Evolutionary conservation across 148 eudicot species (phyloP).

Genomic region (Cornus florida): DNA sequence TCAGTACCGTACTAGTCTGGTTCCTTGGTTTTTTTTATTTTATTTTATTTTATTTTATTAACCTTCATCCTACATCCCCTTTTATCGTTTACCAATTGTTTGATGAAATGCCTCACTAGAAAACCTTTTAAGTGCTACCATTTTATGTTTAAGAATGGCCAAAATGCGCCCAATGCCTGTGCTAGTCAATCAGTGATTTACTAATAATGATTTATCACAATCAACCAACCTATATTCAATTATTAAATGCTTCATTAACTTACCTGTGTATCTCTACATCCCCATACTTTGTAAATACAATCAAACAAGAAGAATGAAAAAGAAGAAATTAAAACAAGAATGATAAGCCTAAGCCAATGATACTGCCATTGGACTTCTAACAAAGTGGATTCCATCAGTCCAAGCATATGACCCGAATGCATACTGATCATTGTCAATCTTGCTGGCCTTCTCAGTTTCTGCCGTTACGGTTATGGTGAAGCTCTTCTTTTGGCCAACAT

Average conservation of each 20-base stretch:
- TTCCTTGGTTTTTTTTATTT: too few species aligned
- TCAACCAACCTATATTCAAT: neutral
- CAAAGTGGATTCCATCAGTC: slow-evolving; percentile 66
- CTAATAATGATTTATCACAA: too few species aligned
- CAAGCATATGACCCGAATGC: slow-evolving; percentile 67
- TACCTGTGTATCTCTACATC: neutral
- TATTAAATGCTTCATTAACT: too few species aligned
- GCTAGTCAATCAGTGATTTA: too few species aligned
- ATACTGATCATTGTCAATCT: slow-evolving; percentile 21
- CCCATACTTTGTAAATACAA: neutral
- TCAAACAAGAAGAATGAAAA: neutral
- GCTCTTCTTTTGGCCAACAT: slow-evolving; percentile 54
- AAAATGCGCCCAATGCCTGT: too few species aligned
- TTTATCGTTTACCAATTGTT: too few species aligned
- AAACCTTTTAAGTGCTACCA: too few species aligned
- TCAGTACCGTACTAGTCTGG: too few species aligned
- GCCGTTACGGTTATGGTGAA: slow-evolving; percentile 57
- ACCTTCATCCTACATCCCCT: too few species aligned
- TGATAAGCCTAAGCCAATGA: slow-evolving; percentile 35
- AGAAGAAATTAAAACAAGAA: neutral
- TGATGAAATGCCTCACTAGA: too few species aligned
- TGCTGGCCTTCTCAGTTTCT: slow-evolving; percentile 4
- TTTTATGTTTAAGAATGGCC: too few species aligned
- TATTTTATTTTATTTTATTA: too few species aligned
- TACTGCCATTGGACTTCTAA: slow-evolving; percentile 69